These are phyloP conservation scores for Entoloma clypeatum DNA, from an alignment of 1,284 basidiomycete species.

Conservation along the genomic window DNA sequence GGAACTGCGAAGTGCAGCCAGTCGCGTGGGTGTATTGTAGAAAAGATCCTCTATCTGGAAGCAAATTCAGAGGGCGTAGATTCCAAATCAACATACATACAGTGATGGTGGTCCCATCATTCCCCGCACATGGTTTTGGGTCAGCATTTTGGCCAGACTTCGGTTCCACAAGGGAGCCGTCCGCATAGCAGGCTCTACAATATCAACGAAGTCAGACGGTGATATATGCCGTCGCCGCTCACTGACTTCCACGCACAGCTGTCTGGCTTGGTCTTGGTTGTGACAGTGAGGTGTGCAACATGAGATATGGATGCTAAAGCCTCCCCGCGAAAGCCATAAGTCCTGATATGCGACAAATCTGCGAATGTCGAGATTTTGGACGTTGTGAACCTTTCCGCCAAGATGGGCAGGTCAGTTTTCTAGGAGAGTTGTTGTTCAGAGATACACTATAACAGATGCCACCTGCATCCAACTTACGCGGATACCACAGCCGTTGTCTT, in stretches of 20 bases:
- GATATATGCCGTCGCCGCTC: neutral
- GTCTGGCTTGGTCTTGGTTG: conserved; percentile 84
- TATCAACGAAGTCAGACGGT: conserved; percentile 4
- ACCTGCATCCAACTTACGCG: conserved; percentile 47
- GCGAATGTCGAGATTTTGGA: conserved; percentile 88
- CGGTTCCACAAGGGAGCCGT: conserved; percentile 67
- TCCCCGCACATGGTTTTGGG: conserved; percentile 89
- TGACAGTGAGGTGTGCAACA: conserved; percentile 84
- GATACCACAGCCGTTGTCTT: conserved; percentile 96
- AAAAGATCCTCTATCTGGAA: conserved; percentile 90
- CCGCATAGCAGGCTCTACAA: conserved; percentile 74
- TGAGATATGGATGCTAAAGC: conserved; percentile 96
- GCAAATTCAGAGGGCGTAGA: conserved; percentile 9
- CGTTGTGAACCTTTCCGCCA: conserved; percentile 95
- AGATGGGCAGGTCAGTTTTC: conserved; percentile 80
- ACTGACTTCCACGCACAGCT: conserved; percentile 88
- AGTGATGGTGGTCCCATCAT: conserved; percentile 89
- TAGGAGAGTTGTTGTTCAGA: conserved; percentile 19
- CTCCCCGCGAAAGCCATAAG: conserved; percentile 97
- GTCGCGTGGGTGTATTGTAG: conserved; percentile 89
- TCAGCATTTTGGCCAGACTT: conserved; percentile 69
- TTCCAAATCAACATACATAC: conserved; percentile 40
- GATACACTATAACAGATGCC: neutral
- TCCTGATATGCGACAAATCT: conserved; percentile 82
- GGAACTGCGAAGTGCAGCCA: conserved; percentile 79